These are phyloP conservation scores for Sugiyamaella grinbergsii DNA, from an alignment of 1,139 yeast genomes.

Conservation along the genomic window DNA sequence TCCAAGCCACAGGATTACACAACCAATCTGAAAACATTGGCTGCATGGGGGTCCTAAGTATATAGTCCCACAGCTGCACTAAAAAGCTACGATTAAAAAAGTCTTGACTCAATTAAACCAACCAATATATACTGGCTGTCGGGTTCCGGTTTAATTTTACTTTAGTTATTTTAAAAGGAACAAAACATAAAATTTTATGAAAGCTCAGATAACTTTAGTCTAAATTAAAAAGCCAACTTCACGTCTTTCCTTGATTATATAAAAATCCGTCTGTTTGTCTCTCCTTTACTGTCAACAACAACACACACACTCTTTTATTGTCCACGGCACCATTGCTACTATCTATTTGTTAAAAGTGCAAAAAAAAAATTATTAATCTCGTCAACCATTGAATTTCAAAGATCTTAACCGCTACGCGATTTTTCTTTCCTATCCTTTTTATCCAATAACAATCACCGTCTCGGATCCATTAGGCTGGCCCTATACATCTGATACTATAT, in stretches of 20 bases:
- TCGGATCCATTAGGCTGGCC: slow-evolving; percentile 3
- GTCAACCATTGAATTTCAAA: too few species aligned
- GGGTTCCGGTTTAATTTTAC: too few species aligned
- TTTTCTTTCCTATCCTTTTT: not conserved
- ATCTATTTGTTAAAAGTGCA: not conserved
- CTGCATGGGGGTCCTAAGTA: too few species aligned
- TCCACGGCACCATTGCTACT: not conserved
- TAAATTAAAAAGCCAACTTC: not conserved
- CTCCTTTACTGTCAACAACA: not conserved
- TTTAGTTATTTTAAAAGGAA: too few species aligned
- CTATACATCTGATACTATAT: not conserved
- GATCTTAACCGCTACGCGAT: not conserved
- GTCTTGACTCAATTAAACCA: too few species aligned
- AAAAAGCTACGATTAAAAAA: not conserved
- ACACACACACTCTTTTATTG: too few species aligned
- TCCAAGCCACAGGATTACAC: not conserved
- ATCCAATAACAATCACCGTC: not conserved
- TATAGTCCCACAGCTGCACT: not conserved
- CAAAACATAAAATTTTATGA: too few species aligned
- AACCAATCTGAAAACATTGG: not conserved
- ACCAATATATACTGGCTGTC: too few species aligned
- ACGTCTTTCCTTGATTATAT: not conserved
- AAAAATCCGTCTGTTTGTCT: not conserved
- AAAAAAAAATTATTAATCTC: not conserved
- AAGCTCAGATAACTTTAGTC: not conserved